A percentile compares a stretch with the other conserved stretches of the same genome.
Evolutionary conservation across 2,329 filamentous ascomycete genomes (phyloP).

Genomic region (Immersiporthe knoxdaviesiana): DNA sequence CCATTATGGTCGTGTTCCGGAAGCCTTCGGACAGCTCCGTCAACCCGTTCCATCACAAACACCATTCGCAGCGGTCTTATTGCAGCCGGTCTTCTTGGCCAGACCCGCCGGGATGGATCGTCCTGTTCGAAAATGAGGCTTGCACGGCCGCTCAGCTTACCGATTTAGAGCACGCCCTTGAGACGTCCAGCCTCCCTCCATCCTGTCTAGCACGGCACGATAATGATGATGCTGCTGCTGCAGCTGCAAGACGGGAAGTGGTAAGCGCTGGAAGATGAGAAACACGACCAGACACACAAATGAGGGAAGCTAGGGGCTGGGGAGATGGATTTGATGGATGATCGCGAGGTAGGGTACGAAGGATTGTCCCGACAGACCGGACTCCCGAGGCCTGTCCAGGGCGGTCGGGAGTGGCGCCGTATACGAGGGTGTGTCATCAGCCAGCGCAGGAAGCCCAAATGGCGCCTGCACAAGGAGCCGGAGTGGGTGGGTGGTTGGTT

Average conservation of each 20-base stretch:
- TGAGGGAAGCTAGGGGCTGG: not conserved
- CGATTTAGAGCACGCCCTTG: not conserved
- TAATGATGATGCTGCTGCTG: too few species aligned
- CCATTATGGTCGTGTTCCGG: not conserved
- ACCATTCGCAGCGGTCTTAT: not conserved
- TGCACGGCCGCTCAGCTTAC: not conserved
- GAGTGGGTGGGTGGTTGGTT: not conserved
- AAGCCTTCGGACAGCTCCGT: not conserved
- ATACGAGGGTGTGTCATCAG: slow-evolving; percentile 4
- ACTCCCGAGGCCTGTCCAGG: not conserved
- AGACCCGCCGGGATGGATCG: not conserved
- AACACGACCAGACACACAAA: not conserved
- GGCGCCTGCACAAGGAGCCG: not conserved
- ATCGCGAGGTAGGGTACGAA: not conserved
- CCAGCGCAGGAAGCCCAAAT: not conserved
- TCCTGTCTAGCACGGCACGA: not conserved
- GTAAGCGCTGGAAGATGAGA: not conserved
- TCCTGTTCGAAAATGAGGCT: not conserved
- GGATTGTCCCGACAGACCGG: slow-evolving; percentile 14
- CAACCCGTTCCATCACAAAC: not conserved
- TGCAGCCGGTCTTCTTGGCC: not conserved
- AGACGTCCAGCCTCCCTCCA: not conserved
- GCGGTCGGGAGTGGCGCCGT: not conserved
- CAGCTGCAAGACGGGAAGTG: not conserved
- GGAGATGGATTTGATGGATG: not conserved